Evolutionary conservation across 305 asterid species (phyloP).

Genomic region (Fraxinus platypoda): DNA sequence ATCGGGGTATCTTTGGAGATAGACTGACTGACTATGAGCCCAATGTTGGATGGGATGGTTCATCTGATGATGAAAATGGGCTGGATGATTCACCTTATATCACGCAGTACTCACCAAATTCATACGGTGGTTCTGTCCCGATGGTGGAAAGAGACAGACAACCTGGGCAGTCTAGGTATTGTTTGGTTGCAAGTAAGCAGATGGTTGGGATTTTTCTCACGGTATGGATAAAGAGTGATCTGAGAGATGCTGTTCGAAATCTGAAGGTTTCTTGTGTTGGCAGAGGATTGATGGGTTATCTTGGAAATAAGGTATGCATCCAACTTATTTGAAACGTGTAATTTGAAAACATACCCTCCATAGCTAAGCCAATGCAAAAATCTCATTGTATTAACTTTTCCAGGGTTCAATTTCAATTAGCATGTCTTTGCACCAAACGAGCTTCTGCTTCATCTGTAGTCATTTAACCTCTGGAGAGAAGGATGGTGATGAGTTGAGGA

Average conservation of each 20-base stretch:
- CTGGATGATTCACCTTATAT: slow-evolving; percentile 53
- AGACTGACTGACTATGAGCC: slow-evolving; percentile 62
- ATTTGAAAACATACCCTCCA: slow-evolving; percentile 11
- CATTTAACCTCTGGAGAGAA: slow-evolving; percentile 95
- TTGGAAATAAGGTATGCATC: slow-evolving; percentile 82
- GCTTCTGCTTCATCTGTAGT: slow-evolving; percentile 96
- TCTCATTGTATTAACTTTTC: slow-evolving; percentile 22
- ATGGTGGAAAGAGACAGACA: slow-evolving; percentile 60
- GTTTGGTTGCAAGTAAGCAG: slow-evolving; percentile 93
- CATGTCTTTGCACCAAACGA: slow-evolving; percentile 97
- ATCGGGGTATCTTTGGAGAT: slow-evolving; percentile 58
- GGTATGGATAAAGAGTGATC: slow-evolving; percentile 76
- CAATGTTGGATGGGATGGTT: slow-evolving; percentile 58
- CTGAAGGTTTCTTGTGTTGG: slow-evolving; percentile 96
- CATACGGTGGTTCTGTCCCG: slow-evolving; percentile 36
- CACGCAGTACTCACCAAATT: slow-evolving; percentile 46
- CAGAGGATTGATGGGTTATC: slow-evolving; percentile 97
- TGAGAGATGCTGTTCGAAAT: slow-evolving; percentile 71
- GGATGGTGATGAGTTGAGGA: slow-evolving; percentile 88
- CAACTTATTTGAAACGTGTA: slow-evolving; percentile 15
- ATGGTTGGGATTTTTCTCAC: slow-evolving; percentile 98
- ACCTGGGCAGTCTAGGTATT: slow-evolving; percentile 60
- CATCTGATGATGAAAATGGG: slow-evolving; percentile 83
- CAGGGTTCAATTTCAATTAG: slow-evolving; percentile 99
- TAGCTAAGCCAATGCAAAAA: neutral